Conservation (phyloP, 306 rosid genomes). For the Fagus crenata region DNA sequence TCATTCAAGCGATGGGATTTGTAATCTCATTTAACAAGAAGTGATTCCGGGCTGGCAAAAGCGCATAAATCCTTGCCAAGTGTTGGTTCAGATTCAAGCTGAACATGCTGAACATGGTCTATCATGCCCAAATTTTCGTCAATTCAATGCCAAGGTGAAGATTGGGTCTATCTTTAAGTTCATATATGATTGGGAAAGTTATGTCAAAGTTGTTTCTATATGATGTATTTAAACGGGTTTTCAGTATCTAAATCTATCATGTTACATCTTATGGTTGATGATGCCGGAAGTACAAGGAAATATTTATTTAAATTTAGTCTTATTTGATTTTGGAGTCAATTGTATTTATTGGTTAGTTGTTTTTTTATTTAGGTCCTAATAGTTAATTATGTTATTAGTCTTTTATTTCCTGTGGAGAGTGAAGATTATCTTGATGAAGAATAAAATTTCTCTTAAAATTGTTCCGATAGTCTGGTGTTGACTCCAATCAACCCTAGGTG, state of each 20-base stretch:
- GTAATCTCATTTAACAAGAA: constrained; percentile 76
- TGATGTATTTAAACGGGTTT: neutral
- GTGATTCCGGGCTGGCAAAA: constrained; percentile 60
- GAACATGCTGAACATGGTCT: constrained; percentile 41
- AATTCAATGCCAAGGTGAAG: constrained; percentile 82
- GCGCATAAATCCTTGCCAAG: constrained; percentile 60
- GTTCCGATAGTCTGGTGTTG: too few relatives aligned
- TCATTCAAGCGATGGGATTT: constrained; percentile 57
- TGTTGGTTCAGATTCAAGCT: constrained; percentile 60
- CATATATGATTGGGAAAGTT: neutral
- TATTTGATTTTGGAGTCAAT: too few relatives aligned
- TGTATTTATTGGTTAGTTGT: too few relatives aligned
- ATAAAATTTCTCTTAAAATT: too few relatives aligned
- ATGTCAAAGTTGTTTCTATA: neutral
- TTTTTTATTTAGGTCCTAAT: too few relatives aligned
- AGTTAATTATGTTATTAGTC: too few relatives aligned
- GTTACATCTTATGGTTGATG: neutral
- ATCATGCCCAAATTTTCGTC: constrained; percentile 77
- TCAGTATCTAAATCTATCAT: neutral
- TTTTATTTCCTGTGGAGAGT: too few relatives aligned
- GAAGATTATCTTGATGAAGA: too few relatives aligned
- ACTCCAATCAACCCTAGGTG: too few relatives aligned
- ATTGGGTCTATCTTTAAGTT: neutral
- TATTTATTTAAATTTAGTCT: too few relatives aligned
- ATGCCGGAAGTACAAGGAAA: neutral